A percentile compares a stretch with the other conserved stretches of the same genome.
Conservation (phyloP, 768 basidiomycete species). For the Pleurotus djamor region DNA sequence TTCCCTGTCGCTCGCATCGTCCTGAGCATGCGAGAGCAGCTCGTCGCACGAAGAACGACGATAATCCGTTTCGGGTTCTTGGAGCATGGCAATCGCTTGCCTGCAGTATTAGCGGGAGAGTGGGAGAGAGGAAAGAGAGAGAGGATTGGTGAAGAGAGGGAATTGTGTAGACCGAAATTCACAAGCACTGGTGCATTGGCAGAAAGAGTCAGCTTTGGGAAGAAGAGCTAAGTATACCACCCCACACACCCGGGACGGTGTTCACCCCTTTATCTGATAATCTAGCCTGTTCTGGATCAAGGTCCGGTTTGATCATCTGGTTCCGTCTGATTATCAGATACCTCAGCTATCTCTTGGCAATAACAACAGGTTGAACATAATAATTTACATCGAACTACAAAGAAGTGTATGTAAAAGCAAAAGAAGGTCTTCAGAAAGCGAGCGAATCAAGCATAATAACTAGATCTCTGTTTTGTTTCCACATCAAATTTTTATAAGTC, state of each 20-base stretch:
- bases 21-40: conserved; percentile 16
- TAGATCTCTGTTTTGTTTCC: not conserved
- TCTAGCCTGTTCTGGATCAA: not conserved
- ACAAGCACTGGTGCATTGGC: not conserved
- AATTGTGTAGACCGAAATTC: not conserved
- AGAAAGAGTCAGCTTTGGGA: not conserved
- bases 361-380: too few relatives aligned
- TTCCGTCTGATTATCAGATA: not conserved
- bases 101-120: not conserved
- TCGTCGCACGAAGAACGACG: conserved; percentile 26
- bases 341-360: not conserved
- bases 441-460: conserved; percentile 5
- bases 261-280: conserved; percentile 1
- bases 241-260: not conserved
- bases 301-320: not conserved
- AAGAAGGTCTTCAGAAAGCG: not conserved
- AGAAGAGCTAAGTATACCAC: not conserved
- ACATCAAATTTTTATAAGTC: not conserved
- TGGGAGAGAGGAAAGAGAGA: not conserved
- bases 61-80: conserved; percentile 12
- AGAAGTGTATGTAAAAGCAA: too few relatives aligned
- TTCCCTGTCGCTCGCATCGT: conserved; percentile 8
- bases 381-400: too few relatives aligned
- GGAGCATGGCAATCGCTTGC: conserved; percentile 5
- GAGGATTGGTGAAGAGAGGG: not conserved